Evolutionary conservation across 179 eudicot species (phyloP).

Genomic region (Beta macrorhiza): DNA sequence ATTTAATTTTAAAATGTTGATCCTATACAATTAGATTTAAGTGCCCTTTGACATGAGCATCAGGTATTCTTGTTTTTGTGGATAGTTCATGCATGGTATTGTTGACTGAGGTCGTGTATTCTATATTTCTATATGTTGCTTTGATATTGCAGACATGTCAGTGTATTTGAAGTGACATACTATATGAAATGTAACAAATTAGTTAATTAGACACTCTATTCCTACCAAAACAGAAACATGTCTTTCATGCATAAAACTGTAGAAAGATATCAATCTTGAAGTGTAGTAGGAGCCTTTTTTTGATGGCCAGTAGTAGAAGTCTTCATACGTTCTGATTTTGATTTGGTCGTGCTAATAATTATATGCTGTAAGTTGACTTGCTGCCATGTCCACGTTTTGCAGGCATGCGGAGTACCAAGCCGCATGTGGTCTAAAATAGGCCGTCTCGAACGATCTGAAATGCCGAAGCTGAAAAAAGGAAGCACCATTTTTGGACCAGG

Average conservation of each 20-base stretch:
- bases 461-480: constrained; percentile 84
- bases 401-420: constrained; percentile 79
- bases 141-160: not conserved
- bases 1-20: not conserved
- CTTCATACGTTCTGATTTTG: not conserved
- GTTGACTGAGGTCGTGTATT: no score
- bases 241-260: not conserved
- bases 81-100: not conserved
- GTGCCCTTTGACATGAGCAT: not conserved
- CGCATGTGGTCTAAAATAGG: constrained; percentile 92
- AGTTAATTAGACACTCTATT: not conserved
- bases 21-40: not conserved
- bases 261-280: not conserved
- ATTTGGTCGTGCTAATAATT: not conserved
- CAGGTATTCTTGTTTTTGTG: no score
- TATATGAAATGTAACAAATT: no score
- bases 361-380: no score
- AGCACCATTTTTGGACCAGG: constrained; percentile 81
- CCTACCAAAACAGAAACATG: not conserved
- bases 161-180: not conserved
- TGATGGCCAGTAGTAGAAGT: not conserved
- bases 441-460: constrained; percentile 76
- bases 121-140: not conserved
- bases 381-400: constrained; percentile 31
- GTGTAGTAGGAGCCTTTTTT: no score